Conservation (phyloP, 768 basidiomycete genomes). For the Tephrocybe sp. region DNA sequence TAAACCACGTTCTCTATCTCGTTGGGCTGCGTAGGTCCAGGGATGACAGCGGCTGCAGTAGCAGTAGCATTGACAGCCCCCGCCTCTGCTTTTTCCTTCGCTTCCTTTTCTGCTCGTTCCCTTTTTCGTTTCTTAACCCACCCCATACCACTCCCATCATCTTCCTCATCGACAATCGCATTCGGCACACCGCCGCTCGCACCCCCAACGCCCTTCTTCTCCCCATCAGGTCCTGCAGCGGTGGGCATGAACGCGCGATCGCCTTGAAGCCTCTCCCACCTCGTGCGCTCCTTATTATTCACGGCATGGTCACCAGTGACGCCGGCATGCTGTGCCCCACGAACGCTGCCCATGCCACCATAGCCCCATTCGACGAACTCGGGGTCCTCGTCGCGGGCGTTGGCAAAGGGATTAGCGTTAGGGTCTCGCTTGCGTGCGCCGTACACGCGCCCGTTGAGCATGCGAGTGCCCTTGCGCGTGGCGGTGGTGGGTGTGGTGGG, state of each 20-base stretch:
- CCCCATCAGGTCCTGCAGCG: slow-evolving; percentile 7
- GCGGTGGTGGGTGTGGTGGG: not conserved
- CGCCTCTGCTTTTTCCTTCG: slow-evolving; percentile 15
- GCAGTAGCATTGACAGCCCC: slow-evolving; percentile 5
- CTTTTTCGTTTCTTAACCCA: slow-evolving; percentile 67
- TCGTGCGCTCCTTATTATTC: slow-evolving; percentile 22
- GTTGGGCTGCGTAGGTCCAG: not conserved
- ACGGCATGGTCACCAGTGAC: slow-evolving; percentile 24
- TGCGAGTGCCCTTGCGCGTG: slow-evolving; percentile 44
- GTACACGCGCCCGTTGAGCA: slow-evolving; percentile 88
- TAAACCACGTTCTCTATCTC: no score
- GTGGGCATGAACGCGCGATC: slow-evolving; percentile 18
- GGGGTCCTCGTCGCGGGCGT: slow-evolving; percentile 63
- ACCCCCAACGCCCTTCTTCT: slow-evolving; percentile 26
- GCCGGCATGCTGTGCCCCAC: slow-evolving; percentile 27
- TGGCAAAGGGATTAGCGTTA: slow-evolving; percentile 59
- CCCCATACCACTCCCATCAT: slow-evolving; percentile 85
- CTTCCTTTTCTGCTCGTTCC: slow-evolving; percentile 31
- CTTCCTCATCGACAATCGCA: slow-evolving; percentile 45
- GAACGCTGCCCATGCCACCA: slow-evolving; percentile 75
- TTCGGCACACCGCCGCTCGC: slow-evolving; percentile 4
- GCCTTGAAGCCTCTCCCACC: slow-evolving; percentile 35
- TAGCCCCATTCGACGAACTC: slow-evolving; percentile 94
- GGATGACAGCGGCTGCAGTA: not conserved
- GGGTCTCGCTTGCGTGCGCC: slow-evolving; percentile 38